These are phyloP conservation scores for Pichia inconspicua DNA, from an alignment of 1,139 yeast species.

Conservation along the genomic window DNA sequence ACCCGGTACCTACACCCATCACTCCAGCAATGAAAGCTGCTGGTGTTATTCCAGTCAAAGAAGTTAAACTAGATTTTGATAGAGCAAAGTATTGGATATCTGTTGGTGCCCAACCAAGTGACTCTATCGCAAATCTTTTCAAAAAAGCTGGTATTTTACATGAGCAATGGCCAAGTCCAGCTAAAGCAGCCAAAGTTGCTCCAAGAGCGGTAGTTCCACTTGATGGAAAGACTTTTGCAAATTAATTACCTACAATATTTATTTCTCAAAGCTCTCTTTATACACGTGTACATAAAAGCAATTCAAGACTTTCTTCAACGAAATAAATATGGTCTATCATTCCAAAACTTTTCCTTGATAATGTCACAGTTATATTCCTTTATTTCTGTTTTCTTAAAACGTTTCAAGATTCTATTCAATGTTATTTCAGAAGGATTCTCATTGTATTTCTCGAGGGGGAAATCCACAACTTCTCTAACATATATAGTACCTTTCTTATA, in stretches of 20 bases:
- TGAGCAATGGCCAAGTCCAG: constrained; percentile 58
- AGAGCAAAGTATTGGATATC: constrained; percentile 97
- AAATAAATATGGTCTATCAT: constrained; percentile 29
- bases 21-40: constrained; percentile 46
- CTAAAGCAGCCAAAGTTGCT: constrained; percentile 17
- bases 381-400: constrained; percentile 42
- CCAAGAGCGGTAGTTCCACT: constrained; percentile 18
- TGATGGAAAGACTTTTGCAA: constrained; percentile 22
- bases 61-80: constrained; percentile 74
- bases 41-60: constrained; percentile 63
- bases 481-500: constrained; percentile 80
- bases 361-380: constrained; percentile 46
- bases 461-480: constrained; percentile 39
- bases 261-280: not conserved
- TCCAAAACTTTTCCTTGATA: constrained; percentile 54
- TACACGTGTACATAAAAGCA: constrained; percentile 9
- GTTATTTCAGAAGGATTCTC: constrained; percentile 6
- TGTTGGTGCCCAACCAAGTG: constrained; percentile 96
- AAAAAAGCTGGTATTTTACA: constrained; percentile 75
- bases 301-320: not conserved
- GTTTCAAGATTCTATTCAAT: constrained; percentile 40
- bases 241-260: not conserved
- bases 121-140: constrained; percentile 67
- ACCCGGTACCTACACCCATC: constrained; percentile 72
- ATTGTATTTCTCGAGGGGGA: constrained; percentile 7